Percentiles rank a stretch among this genome's conserved stretches.
Conservation (phyloP, 2,329 filamentous ascomycete species). For the Arthrobotrys sinensis region DNA sequence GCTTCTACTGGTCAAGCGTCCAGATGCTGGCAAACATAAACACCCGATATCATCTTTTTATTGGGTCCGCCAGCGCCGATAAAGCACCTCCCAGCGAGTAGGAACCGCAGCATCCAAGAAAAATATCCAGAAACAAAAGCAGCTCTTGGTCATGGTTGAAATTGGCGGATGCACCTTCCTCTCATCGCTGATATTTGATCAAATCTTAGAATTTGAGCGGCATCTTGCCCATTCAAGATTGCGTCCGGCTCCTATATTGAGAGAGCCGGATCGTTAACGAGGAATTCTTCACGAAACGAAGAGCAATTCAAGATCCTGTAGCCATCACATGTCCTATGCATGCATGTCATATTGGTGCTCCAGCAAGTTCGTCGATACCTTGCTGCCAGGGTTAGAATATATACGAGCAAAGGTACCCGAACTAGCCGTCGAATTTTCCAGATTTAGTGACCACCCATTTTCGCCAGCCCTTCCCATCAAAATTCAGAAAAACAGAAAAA, state of each 20-base stretch:
- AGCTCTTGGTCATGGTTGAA: slow-evolving; percentile 30
- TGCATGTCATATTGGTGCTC: slow-evolving; percentile 57
- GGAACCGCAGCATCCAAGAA: slow-evolving; percentile 31
- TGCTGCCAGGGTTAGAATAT: slow-evolving; percentile 30
- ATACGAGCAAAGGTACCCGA: slow-evolving; percentile 55
- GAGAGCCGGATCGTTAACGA: slow-evolving; percentile 51
- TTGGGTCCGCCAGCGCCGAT: slow-evolving; percentile 10
- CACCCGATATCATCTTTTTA: slow-evolving; percentile 26
- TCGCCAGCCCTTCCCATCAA: slow-evolving; percentile 14
- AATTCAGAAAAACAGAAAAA: slow-evolving; percentile 26
- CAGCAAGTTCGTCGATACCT: slow-evolving; percentile 43
- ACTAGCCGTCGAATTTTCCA: slow-evolving; percentile 61
- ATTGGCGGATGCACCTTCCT: slow-evolving; percentile 59
- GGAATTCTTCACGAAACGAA: slow-evolving; percentile 54
- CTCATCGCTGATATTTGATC: slow-evolving; percentile 45
- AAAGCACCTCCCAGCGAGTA: slow-evolving; percentile 35
- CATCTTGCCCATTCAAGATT: slow-evolving; percentile 42
- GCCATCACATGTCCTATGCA: slow-evolving; percentile 57
- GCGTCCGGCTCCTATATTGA: slow-evolving; percentile 47
- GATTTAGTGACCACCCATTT: slow-evolving; percentile 58
- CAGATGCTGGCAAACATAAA: slow-evolving; percentile 40
- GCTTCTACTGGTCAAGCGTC: slow-evolving; percentile 27
- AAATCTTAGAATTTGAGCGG: slow-evolving; percentile 48
- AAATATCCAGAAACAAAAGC: slow-evolving; percentile 29
- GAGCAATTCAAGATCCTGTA: slow-evolving; percentile 35